Evolutionary conservation across 768 basidiomycete genomes (phyloP).

Genomic region (Suillus subalutaceus): DNA sequence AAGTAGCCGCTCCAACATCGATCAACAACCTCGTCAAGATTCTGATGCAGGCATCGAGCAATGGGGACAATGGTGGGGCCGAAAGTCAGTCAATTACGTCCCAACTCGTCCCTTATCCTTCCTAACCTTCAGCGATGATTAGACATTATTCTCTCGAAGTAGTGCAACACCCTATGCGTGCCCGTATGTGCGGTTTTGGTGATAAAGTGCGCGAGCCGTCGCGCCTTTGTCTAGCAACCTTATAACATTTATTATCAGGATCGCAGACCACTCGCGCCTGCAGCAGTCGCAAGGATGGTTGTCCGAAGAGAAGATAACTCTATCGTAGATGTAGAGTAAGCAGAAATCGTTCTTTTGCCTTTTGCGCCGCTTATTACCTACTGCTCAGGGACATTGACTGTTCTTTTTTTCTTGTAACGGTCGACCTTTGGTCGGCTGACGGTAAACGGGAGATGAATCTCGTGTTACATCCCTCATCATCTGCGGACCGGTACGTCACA

Average conservation of each 20-base stretch:
- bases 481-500: conserved; percentile 69
- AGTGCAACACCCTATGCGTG: conserved; percentile 86
- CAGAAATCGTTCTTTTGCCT: conserved; percentile 16
- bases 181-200: conserved; percentile 95
- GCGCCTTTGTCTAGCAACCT: conserved; percentile 16
- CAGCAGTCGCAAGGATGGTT: conserved; percentile 84
- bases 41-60: conserved; percentile 49
- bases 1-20: conserved; percentile 42
- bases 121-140: conserved; percentile 15
- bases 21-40: conserved; percentile 24
- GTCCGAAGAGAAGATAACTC: conserved; percentile 69
- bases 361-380: conserved; percentile 11
- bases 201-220: conserved; percentile 69
- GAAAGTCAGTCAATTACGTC: conserved; percentile 48
- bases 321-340: conserved; percentile 77
- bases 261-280: conserved; percentile 89
- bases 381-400: conserved; percentile 73
- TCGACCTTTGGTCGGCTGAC: conserved; percentile 91
- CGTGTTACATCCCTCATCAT: conserved; percentile 82
- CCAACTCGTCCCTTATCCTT: conserved; percentile 8
- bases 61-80: conserved; percentile 74
- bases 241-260: conserved; percentile 54
- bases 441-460: conserved; percentile 85
- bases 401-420: conserved; percentile 88
- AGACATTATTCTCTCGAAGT: conserved; percentile 86